Evolutionary conservation across 2,329 filamentous ascomycete species (phyloP), one percentile per base, ranked within the genome.

Genomic region (Fusarium napiforme): DNA sequence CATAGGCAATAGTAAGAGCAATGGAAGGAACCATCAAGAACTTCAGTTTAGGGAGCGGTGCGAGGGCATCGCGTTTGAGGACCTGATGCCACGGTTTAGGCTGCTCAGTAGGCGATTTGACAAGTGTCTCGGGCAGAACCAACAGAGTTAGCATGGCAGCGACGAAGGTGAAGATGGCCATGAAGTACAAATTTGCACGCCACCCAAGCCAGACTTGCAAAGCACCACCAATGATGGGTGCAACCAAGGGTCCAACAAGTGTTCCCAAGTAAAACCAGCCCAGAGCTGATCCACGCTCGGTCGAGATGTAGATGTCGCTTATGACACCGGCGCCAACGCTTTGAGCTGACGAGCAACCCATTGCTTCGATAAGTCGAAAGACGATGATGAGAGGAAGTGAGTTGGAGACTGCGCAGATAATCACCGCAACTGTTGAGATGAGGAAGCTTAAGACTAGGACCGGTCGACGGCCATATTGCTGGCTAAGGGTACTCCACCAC

Each of bases 251-350:
- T 1, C 64, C 60, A 23, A 67, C 58, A 8, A 67, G 61, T 12
- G 61, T 67, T 19, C 64, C 64, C 10, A 67, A 26, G 34, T 67
- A 67, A 19, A 67, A 67, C 64, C 64, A 67, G 18, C 64, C 64
- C 2, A 67, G 23, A 4, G 61, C 64, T 3, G 61, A 59, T 28
- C 64, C 64, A 28, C 64, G 61, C 32, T 66, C 64, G 7, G 64
- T 67, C 36, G 61, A 52, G 43, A 52, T 52, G 19, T 65, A 67
- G 39, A 67, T 52, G 18, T 67, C 64, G 11, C 64, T 52, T n/a
- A 67, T 67, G 36, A 67, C 61, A 1, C 64, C 64, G 2, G 58
- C 58, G 2, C 58, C 49, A 4, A 60, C 58, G 2, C 58, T 57
- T 7, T 61, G 58, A 12, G 58, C 58, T 1, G 49, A 61, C 0